phyloP scores from a whole-genome alignment of 2,329 filamentous ascomycete genomes.

The Teratosphaeria gauchensis region DNA sequence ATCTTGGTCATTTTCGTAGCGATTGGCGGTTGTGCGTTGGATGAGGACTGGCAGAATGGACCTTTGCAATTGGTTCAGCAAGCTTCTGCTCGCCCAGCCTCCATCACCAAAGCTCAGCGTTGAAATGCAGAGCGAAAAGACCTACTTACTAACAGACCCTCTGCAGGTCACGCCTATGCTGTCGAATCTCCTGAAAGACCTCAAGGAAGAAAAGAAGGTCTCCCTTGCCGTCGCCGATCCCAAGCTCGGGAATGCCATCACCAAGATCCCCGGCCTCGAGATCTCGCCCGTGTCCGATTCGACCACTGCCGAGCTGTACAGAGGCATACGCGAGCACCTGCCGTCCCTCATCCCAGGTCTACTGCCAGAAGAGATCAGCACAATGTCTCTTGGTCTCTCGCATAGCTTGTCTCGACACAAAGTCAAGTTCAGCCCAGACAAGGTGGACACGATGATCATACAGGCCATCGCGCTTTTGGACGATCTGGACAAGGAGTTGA shows the following conservation, averaged over 20 bases:
- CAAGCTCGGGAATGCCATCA: slow-evolving; percentile 83
- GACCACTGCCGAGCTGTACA: slow-evolving; percentile 77
- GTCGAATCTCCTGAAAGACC: slow-evolving; percentile 67
- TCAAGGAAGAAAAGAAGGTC: slow-evolving; percentile 97
- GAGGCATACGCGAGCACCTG: slow-evolving; percentile 85
- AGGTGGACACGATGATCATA: slow-evolving; percentile 99
- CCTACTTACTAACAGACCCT: neutral
- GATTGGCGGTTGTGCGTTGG: neutral
- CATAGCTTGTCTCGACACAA: slow-evolving; percentile 96
- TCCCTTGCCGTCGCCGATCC: slow-evolving; percentile 89
- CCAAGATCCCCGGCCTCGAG: slow-evolving; percentile 79
- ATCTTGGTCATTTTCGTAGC: neutral
- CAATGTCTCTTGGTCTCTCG: slow-evolving; percentile 91
- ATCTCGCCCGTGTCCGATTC: slow-evolving; percentile 77
- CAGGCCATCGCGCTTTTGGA: slow-evolving; percentile 91
- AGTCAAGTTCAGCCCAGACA: slow-evolving; percentile 96
- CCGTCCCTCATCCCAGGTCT: slow-evolving; percentile 85
- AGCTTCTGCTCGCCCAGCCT: neutral
- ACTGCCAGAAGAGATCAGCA: slow-evolving; percentile 73
- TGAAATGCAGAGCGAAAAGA: neutral
- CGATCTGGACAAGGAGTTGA: slow-evolving; percentile 96
- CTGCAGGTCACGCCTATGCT: slow-evolving; percentile 68
- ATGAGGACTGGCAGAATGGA: neutral
- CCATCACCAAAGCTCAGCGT: neutral
- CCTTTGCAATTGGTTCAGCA: neutral